A percentile compares a stretch with the other conserved stretches of the same genome.
These are phyloP conservation scores for Helotiales sp. DNA, from an alignment of 2,329 filamentous ascomycete species.

Conservation along the genomic window DNA sequence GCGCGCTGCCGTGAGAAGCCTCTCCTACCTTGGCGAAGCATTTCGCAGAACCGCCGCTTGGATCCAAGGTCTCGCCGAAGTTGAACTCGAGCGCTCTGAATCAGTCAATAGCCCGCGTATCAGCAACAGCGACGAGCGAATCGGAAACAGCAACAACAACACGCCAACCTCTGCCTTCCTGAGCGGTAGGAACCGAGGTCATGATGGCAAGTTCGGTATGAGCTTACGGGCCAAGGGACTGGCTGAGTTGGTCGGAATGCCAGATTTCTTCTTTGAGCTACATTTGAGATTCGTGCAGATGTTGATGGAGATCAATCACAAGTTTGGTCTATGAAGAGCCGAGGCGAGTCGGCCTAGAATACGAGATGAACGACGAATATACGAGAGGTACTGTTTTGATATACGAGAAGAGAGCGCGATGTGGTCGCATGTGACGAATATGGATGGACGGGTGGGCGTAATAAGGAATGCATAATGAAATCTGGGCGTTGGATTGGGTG, in stretches of 20 bases:
- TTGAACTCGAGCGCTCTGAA: slow-evolving; percentile 58
- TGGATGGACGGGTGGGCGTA: neutral
- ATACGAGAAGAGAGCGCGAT: neutral
- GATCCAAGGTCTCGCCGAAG: slow-evolving; percentile 69
- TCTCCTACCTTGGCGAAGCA: slow-evolving; percentile 63
- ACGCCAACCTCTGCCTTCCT: slow-evolving; percentile 34
- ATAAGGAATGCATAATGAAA: slow-evolving; percentile 11
- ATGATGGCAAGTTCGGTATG: slow-evolving; percentile 48
- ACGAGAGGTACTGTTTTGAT: slow-evolving; percentile 4
- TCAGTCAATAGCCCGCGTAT: slow-evolving; percentile 20
- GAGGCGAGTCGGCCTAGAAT: neutral
- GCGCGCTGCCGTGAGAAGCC: slow-evolving; percentile 68
- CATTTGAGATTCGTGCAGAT: slow-evolving; percentile 68
- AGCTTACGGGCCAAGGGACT: slow-evolving; percentile 65
- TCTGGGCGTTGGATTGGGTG: neutral
- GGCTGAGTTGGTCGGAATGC: slow-evolving; percentile 68
- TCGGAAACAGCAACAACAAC: neutral
- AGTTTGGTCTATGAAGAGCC: slow-evolving; percentile 22
- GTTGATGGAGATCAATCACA: slow-evolving; percentile 53
- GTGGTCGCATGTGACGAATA: neutral
- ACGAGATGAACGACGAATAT: neutral
- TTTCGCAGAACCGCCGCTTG: slow-evolving; percentile 69
- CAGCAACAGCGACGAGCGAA: slow-evolving; percentile 4
- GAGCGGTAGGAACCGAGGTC: slow-evolving; percentile 36
- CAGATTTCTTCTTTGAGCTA: slow-evolving; percentile 71